Evolutionary conservation across 1,284 basidiomycete species (phyloP), one percentile per base, ranked within the genome.

Genomic region (Wolfiporia cocos): DNA sequence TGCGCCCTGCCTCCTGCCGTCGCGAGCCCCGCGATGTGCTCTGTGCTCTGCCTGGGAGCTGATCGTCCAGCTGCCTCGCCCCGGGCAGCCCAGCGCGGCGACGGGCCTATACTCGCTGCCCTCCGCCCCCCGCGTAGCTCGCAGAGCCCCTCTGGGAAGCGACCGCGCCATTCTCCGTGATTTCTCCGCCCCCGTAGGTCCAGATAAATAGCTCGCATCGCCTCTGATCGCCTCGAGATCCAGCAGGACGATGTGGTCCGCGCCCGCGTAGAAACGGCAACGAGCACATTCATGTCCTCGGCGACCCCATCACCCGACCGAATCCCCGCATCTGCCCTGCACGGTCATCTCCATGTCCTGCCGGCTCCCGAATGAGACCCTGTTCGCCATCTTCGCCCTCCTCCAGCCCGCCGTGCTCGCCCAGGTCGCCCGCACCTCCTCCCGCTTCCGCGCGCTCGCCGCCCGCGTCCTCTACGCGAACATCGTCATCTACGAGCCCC

Each of bases 381-480:
- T 81, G 44, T 53, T 56, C 34, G 58, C 67, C 42, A 73, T 81
- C 45, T 71, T 81, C 52, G 53, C 62, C 23, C 48, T 69, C 39
- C 68, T 81, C 26, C 49, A 68, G 9, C 62, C 67, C 4, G 37
- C 58, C 34, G 53, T 60, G 2, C 70, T 82, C 42, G 53, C 65
- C 22, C 49, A 57, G 37, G 54, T 74, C 41, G 50, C 71, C 23
- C 61, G 67, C 44, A 69, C 74, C 37, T 79, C 71, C 20, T 66
- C 54, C 34, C 66, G 67, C 15, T 77, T 76, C 62, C 74, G 69
- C 45, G 70, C 65, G 29, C 67, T 80, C 30, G 74, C 74, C 2
- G 78, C 81, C 55, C 71, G 72, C 47, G 55, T 76, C 23, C 70
- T 82, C 33, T 82, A 82, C 55, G 58, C 73, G 14, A 67, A 68